Conservation (phyloP, 2,329 filamentous ascomycete species). For the Annulohypoxylon truncatum region DNA sequence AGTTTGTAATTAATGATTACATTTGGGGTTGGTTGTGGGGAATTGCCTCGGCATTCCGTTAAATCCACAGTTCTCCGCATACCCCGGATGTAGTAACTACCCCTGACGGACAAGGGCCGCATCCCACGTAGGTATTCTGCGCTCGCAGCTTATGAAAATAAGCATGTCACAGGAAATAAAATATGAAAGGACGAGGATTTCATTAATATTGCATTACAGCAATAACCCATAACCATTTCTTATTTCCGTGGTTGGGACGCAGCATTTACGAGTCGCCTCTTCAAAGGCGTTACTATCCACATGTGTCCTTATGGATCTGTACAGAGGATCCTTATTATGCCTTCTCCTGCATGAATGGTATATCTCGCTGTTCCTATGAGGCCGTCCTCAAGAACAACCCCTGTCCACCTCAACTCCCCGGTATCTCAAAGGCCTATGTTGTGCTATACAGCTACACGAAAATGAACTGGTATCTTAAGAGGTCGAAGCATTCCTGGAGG, state of each 20-base stretch:
- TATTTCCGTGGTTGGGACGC: not conserved
- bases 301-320: not conserved
- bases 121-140: not conserved
- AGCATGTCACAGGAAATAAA: not conserved
- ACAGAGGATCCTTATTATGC: not conserved
- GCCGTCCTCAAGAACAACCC: not conserved
- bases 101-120: conserved; percentile 7
- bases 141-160: not conserved
- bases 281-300: not conserved
- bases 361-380: not conserved
- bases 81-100: conserved; percentile 9
- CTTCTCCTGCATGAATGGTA: not conserved
- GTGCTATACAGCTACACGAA: conserved; percentile 11
- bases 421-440: not conserved
- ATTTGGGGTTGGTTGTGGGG: conserved; percentile 24
- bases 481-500: not conserved
- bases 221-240: not conserved
- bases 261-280: not conserved
- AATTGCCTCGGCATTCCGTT: conserved; percentile 35
- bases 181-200: not conserved
- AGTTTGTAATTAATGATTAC: not conserved
- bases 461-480: not conserved
- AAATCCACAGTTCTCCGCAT: conserved; percentile 26
- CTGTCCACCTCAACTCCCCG: not conserved
- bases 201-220: not conserved